These are phyloP conservation scores for Sarocladium oryzae DNA, from an alignment of 2,329 filamentous ascomycete genomes.

Conservation along the genomic window DNA sequence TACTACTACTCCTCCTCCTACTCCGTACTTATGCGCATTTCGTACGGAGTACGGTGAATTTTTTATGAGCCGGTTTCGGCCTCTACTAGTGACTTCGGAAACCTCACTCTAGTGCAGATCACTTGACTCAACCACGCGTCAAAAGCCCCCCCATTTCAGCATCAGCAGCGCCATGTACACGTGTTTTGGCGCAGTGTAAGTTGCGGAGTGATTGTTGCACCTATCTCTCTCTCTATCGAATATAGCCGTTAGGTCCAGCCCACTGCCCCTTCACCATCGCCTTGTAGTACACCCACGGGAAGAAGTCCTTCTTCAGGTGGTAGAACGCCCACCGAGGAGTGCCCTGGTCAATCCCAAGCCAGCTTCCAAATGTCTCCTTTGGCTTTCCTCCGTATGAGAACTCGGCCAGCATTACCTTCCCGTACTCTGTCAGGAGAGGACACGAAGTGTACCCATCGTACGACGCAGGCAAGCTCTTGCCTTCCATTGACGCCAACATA, in stretches of 20 bases:
- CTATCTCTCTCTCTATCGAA: not conserved
- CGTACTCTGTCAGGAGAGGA: slow-evolving; percentile 48
- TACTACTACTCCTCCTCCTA: too few relatives aligned
- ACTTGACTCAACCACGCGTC: too few relatives aligned
- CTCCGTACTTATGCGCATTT: too few relatives aligned
- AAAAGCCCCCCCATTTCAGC: too few relatives aligned
- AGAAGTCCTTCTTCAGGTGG: slow-evolving; percentile 60
- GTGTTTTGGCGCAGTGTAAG: not conserved
- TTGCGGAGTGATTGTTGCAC: not conserved
- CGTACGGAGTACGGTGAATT: too few relatives aligned
- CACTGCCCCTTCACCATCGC: slow-evolving; percentile 56
- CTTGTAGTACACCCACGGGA: slow-evolving; percentile 59
- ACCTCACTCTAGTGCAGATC: too few relatives aligned
- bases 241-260: slow-evolving; percentile 51
- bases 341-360: slow-evolving; percentile 43
- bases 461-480: slow-evolving; percentile 32
- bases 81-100: too few relatives aligned
- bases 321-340: slow-evolving; percentile 52
- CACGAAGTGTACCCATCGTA: slow-evolving; percentile 54
- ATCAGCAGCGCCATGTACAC: too few relatives aligned
- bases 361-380: slow-evolving; percentile 53
- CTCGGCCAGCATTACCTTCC: slow-evolving; percentile 57
- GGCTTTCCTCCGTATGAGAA: slow-evolving; percentile 59
- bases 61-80: too few relatives aligned
- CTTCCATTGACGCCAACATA: slow-evolving; percentile 38